Evolutionary conservation across 2,329 filamentous ascomycete genomes (phyloP).

Genomic region (Akanthomyces muscarius): DNA sequence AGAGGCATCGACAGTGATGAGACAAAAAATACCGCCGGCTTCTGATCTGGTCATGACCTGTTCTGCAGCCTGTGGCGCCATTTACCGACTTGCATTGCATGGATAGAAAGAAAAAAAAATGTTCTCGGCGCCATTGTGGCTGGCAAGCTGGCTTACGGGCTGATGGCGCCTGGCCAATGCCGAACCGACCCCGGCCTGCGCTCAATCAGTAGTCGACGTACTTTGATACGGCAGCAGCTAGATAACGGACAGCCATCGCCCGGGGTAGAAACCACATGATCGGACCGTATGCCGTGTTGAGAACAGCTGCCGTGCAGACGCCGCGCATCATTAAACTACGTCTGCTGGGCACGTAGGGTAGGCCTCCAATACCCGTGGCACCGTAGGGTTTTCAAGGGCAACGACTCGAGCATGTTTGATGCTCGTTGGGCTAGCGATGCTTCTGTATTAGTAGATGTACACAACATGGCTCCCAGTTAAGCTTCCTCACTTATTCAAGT

Average conservation of each 20-base stretch:
- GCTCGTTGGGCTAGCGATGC: no score
- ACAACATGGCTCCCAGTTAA: no score
- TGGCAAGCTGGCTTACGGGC: constrained; percentile 8
- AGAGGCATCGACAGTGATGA: not conserved
- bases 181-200: not conserved
- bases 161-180: not conserved
- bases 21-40: not conserved
- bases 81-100: constrained; percentile 4
- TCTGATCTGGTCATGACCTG: not conserved
- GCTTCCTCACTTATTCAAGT: no score
- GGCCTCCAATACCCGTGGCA: no score
- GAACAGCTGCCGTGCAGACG: not conserved
- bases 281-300: constrained; percentile 12
- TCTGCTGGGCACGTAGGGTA: no score
- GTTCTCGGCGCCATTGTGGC: not conserved
- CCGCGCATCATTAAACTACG: no score
- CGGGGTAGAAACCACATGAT: constrained; percentile 9
- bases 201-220: not conserved
- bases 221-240: not conserved
- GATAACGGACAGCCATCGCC: not conserved
- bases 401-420: no score
- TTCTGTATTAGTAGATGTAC: no score
- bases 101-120: not conserved
- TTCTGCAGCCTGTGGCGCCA: not conserved
- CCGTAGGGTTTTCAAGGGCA: no score